These are phyloP conservation scores for Ophiostoma triangulosporum DNA, from an alignment of 2,329 filamentous ascomycete genomes.

Conservation along the genomic window DNA sequence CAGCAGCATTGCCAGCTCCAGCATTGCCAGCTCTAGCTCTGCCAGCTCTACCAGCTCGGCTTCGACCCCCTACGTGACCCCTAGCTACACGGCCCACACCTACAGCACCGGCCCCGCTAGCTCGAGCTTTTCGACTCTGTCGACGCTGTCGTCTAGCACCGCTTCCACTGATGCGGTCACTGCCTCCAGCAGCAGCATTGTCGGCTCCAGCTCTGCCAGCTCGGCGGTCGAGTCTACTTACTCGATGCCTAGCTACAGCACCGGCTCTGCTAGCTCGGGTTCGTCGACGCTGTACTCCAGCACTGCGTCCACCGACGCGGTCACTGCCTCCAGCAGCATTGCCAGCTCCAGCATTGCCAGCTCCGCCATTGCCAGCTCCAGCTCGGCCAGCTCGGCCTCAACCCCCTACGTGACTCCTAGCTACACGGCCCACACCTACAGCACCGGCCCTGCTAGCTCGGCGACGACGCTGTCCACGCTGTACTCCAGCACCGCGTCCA, in stretches of 20 bases:
- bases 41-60: neutral
- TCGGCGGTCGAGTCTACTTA: neutral
- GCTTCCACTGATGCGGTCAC: conserved; percentile 4
- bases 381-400: no score
- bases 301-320: no score
- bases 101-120: neutral
- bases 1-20: neutral
- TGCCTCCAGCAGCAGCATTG: neutral
- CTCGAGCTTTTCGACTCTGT: no score
- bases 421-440: neutral
- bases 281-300: no score
- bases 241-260: no score
- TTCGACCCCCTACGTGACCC: no score
- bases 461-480: no score
- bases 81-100: neutral
- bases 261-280: no score
- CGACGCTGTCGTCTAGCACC: neutral
- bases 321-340: no score
- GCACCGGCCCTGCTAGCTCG: no score
- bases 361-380: no score
- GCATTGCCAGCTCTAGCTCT: neutral
- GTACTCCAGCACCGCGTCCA: neutral
- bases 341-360: neutral
- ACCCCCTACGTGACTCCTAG: no score
- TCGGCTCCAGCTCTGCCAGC: neutral